phyloP scores from a whole-genome alignment of 2,329 filamentous ascomycete species.

The Davidsoniella virescens region DNA sequence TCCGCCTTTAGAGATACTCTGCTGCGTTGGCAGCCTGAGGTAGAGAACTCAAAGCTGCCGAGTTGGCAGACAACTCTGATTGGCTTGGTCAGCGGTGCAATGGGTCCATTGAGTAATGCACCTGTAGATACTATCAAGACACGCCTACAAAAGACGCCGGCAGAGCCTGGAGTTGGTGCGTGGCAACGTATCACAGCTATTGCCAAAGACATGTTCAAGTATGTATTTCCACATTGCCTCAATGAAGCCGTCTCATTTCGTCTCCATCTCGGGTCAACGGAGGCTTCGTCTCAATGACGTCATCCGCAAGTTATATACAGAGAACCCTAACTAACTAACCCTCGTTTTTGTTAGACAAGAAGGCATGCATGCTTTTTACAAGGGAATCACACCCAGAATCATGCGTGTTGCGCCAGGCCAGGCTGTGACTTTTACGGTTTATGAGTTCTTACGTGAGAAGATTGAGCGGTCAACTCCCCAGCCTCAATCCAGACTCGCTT shows the following conservation, averaged over 20 bases:
- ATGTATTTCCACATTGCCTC: constrained; percentile 16
- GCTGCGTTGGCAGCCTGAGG: constrained; percentile 55
- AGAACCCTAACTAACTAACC: constrained; percentile 7
- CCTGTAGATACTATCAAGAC: constrained; percentile 99
- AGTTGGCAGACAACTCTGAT: constrained; percentile 83
- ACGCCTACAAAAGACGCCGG: constrained; percentile 76
- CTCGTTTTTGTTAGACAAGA: constrained; percentile 49
- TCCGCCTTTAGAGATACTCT: constrained; percentile 76
- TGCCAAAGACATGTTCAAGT: constrained; percentile 70
- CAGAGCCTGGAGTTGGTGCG: constrained; percentile 64
- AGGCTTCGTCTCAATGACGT: constrained; percentile 6
- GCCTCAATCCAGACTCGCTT: neutral
- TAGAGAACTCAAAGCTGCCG: constrained; percentile 47
- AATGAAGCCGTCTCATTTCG: too few species aligned
- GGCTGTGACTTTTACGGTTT: constrained; percentile 61
- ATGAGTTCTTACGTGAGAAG: constrained; percentile 59
- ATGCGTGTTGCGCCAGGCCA: constrained; percentile 96
- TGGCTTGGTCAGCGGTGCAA: constrained; percentile 78
- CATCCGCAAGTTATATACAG: neutral
- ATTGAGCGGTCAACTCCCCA: constrained; percentile 35
- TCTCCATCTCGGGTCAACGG: constrained; percentile 1
- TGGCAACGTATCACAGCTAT: constrained; percentile 64
- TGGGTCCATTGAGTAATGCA: constrained; percentile 91
- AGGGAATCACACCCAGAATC: constrained; percentile 92
- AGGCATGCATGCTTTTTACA: constrained; percentile 90